These are phyloP conservation scores for Mycena haematopus DNA, from an alignment of 768 basidiomycete genomes.

Conservation along the genomic window DNA sequence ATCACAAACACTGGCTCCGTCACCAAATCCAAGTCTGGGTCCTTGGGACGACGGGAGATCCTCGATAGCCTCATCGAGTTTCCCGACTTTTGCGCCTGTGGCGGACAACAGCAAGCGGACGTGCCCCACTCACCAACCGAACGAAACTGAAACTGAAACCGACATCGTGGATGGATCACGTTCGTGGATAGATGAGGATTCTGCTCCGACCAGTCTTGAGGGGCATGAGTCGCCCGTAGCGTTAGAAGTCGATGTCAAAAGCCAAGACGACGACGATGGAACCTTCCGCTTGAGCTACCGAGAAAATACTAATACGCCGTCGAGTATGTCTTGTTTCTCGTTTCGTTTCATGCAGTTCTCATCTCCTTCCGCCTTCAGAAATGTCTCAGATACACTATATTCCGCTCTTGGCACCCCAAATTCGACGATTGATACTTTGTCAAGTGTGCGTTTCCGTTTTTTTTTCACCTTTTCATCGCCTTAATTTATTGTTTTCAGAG, in stretches of 20 bases:
- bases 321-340: conserved; percentile 5
- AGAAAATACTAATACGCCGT: conserved; percentile 8
- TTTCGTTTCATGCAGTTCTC: not conserved
- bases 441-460: conserved; percentile 10
- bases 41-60: not conserved
- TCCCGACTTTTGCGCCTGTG: conserved; percentile 25
- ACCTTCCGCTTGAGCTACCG: conserved; percentile 20
- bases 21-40: not conserved
- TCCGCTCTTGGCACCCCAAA: conserved; percentile 2
- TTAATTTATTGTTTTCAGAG: not conserved
- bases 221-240: conserved; percentile 13
- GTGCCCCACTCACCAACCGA: not conserved
- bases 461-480: not conserved
- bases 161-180: not conserved
- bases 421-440: not conserved
- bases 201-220: conserved; percentile 6
- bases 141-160: not conserved
- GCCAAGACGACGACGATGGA: conserved; percentile 7
- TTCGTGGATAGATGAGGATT: conserved; percentile 14
- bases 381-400: conserved; percentile 13
- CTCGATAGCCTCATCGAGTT: conserved; percentile 17
- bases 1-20: conserved; percentile 4
- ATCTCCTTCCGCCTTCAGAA: not conserved
- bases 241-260: conserved; percentile 19
- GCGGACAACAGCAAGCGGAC: not conserved